Base-by-base conservation (phyloP, 768 basidiomycete species). In the Imleria badia region DNA sequence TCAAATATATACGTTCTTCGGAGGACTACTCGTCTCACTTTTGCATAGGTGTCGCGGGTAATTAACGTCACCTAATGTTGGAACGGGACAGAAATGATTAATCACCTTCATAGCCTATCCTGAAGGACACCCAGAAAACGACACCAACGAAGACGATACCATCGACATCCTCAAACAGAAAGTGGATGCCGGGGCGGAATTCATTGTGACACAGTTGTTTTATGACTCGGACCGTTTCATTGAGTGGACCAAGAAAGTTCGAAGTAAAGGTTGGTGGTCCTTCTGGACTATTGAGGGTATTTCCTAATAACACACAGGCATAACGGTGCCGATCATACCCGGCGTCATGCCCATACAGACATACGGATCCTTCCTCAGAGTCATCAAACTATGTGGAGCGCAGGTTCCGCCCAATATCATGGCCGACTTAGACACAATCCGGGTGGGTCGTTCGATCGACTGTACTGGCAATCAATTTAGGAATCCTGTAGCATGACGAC, bases 271-370 rank as follows among this genome's bases (percentile, higher is more conserved):
- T 93, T 55, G 36, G 80, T 43, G 31, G 20, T 11, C 23, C 12
- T 30, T 45, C 15, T 19, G 15, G 31, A 34, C 15, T 19, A 36
- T n/a, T 26, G 2, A 33, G 22, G 47, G 12, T 31, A 17, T 48
- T 22, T 50, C 13, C 58, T 65, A 30, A 68, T 34, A 2, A 2
- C n/a, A 10, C 22, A 41, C 64, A 95, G 97, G 95, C 31, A 94
- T 99, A 65, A 80, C 72, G 0, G 82, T 94, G 2, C 96, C 97
- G 1, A 84, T 99, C 60, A 87, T 99, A 56, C 94, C 97, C 10
- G 94, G 95, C 12, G 84, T 98, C 51, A 97, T 98, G 94, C 96
- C 97, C 1, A 93, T 99, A 52, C 97, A 98, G 67, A 98, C 91
- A 22, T 96, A 94, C 68, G 83, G 88, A 5, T 97, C 97, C 1